Evolutionary conservation across 2,329 filamentous ascomycete genomes (phyloP).

Genomic region (Monosporascus cannonballus): DNA sequence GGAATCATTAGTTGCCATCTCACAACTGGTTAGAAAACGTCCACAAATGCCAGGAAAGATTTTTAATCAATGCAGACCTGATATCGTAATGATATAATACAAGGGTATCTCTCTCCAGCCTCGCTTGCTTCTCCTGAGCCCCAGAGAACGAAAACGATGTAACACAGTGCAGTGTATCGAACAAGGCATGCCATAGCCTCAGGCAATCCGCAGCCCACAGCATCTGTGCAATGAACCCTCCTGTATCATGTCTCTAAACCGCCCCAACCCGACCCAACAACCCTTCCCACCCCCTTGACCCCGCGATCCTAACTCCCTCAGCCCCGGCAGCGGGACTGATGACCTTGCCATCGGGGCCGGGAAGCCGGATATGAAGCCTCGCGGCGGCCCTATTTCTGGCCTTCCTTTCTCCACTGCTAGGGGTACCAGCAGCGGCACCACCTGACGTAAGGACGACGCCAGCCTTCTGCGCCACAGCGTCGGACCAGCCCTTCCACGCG

Average conservation of each 20-base stretch:
- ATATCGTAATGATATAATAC: not conserved
- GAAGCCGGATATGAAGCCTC: slow-evolving; percentile 44
- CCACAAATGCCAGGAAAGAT: too few relatives aligned
- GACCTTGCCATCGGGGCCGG: slow-evolving; percentile 36
- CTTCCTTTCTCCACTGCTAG: slow-evolving; percentile 18
- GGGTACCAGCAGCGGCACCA: slow-evolving; percentile 7
- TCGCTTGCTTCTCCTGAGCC: not conserved
- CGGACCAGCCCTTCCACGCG: slow-evolving; percentile 53
- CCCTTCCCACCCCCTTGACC: slow-evolving; percentile 49
- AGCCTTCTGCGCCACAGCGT: slow-evolving; percentile 48
- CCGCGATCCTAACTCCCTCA: slow-evolving; percentile 45
- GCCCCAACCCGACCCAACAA: slow-evolving; percentile 38
- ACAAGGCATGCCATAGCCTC: too few relatives aligned
- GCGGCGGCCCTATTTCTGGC: slow-evolving; percentile 34
- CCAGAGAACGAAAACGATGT: not conserved
- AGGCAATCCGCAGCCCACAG: too few relatives aligned
- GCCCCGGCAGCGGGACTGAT: slow-evolving; percentile 22
- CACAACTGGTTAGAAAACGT: too few relatives aligned
- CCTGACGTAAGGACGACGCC: slow-evolving; percentile 26
- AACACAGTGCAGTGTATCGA: too few relatives aligned
- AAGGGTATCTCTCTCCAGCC: not conserved
- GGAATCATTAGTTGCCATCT: too few relatives aligned
- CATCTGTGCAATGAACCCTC: not conserved
- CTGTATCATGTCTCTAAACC: slow-evolving; percentile 10
- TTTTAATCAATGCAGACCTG: too few relatives aligned